Conservation (phyloP, 2,329 filamentous ascomycete genomes). For the Pseudopyricularia cyperi region DNA sequence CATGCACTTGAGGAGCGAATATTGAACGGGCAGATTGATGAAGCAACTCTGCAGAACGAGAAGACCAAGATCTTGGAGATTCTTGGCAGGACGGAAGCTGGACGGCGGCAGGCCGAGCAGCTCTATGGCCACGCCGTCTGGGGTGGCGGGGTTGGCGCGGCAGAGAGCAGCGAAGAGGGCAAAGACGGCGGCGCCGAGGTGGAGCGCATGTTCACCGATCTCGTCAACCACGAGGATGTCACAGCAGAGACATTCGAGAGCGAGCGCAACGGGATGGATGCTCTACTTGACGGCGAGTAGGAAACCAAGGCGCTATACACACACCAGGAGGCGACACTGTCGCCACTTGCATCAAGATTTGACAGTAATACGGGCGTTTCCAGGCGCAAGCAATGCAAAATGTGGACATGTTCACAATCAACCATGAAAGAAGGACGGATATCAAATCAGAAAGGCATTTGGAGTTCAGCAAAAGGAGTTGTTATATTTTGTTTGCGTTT, state of each 20-base stretch:
- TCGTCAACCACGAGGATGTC: conserved; percentile 37
- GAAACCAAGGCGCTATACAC: background rate
- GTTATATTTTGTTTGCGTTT: background rate
- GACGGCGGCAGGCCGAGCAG: conserved; percentile 34
- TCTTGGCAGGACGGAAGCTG: conserved; percentile 33
- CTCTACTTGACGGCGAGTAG: conserved; percentile 28
- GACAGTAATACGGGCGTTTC: background rate
- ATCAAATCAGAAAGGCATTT: background rate
- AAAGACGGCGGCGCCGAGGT: conserved; percentile 28
- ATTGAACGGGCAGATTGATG: conserved; percentile 25
- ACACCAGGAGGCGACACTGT: background rate
- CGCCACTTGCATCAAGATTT: background rate
- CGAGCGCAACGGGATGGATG: conserved; percentile 33
- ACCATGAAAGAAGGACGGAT: background rate
- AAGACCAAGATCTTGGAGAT: conserved; percentile 40
- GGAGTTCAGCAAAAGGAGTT: background rate
- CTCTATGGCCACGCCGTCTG: conserved; percentile 38
- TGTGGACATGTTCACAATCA: no score
- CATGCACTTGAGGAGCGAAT: conserved; percentile 37
- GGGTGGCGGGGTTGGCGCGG: conserved; percentile 14
- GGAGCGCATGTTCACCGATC: conserved; percentile 42
- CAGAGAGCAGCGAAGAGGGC: conserved; percentile 15
- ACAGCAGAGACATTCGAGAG: conserved; percentile 29
- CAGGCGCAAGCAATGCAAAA: background rate
- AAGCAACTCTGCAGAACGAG: conserved; percentile 24